A percentile compares a stretch with the other conserved stretches of the same genome.
phyloP scores from a whole-genome alignment of 2,329 filamentous ascomycete genomes.

The Alternaria rosae region DNA sequence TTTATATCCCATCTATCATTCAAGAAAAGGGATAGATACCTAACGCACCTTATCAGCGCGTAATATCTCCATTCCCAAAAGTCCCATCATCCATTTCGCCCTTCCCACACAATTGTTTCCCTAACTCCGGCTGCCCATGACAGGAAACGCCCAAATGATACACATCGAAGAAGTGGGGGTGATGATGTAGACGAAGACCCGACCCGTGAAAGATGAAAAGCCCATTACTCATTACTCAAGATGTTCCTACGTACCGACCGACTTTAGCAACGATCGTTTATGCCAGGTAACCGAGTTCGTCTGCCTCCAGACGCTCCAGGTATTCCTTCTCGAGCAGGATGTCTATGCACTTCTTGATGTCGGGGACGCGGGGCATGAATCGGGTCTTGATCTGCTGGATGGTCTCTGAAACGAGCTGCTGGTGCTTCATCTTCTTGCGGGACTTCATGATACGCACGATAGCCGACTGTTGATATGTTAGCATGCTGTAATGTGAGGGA shows the following conservation, averaged over 20 bases:
- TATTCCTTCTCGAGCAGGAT: conserved; percentile 99
- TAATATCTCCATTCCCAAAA: not conserved
- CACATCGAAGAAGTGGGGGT: not conserved
- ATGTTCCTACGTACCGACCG: not conserved
- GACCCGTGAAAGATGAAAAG: conserved; percentile 6
- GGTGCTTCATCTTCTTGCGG: conserved; percentile 98
- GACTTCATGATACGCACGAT: conserved; percentile 99
- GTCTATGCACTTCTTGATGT: conserved; percentile 99
- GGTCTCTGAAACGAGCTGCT: conserved; percentile 90
- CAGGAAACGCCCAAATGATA: conserved; percentile 14
- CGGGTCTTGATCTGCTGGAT: conserved; percentile 93
- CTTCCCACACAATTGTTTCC: not conserved
- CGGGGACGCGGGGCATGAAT: conserved; percentile 89
- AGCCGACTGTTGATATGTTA: conserved; percentile 72
- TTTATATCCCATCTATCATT: not conserved
- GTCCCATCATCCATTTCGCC: not conserved
- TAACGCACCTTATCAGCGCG: not conserved
- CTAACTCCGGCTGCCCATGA: not conserved
- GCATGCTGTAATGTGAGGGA: conserved; percentile 11
- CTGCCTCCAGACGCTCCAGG: conserved; percentile 90
- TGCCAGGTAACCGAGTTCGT: conserved; percentile 93
- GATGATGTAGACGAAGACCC: conserved; percentile 10
- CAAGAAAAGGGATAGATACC: not conserved
- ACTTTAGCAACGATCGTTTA: too few species aligned
- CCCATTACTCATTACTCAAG: conserved; percentile 14